Percentiles rank a stretch among this genome's conserved stretches.
These are phyloP conservation scores for Malus orientalis DNA, from an alignment of 306 rosid species.

Conservation along the genomic window DNA sequence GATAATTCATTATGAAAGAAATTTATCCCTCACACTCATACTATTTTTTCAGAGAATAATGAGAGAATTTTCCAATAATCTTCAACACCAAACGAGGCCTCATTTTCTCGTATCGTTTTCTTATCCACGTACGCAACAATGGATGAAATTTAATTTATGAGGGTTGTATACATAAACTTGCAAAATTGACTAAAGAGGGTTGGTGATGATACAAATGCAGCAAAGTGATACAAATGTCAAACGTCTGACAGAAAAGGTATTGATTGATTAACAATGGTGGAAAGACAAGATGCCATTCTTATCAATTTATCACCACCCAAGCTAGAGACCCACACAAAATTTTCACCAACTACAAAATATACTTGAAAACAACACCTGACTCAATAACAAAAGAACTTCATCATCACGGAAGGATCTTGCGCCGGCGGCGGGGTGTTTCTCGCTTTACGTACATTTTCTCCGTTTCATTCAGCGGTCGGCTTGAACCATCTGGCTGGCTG, in stretches of 20 bases:
- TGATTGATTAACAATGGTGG: not conserved
- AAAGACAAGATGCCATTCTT: not conserved
- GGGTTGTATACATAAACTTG: not conserved
- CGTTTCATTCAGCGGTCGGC: slow-evolving; percentile 69
- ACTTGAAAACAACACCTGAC: not conserved
- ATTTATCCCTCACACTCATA: too few species aligned
- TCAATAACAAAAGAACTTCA: not conserved
- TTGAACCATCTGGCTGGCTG: slow-evolving; percentile 83
- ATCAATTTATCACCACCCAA: not conserved
- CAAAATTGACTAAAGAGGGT: not conserved
- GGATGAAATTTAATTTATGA: not conserved
- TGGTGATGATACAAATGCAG: not conserved
- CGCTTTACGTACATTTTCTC: slow-evolving; percentile 82
- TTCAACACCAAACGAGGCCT: not conserved
- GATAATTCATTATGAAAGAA: too few species aligned
- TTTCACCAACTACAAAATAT: not conserved
- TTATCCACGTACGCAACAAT: not conserved
- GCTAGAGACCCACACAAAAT: not conserved
- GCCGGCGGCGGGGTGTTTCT: slow-evolving; percentile 76
- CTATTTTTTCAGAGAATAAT: too few species aligned
- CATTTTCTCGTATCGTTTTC: too few species aligned
- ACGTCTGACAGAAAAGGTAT: not conserved
- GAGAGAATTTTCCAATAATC: too few species aligned
- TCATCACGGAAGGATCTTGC: slow-evolving; percentile 71
- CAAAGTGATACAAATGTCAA: not conserved